Evolutionary conservation across 148 eudicot species (phyloP).

Genomic region (Selenicereus undatus): DNA sequence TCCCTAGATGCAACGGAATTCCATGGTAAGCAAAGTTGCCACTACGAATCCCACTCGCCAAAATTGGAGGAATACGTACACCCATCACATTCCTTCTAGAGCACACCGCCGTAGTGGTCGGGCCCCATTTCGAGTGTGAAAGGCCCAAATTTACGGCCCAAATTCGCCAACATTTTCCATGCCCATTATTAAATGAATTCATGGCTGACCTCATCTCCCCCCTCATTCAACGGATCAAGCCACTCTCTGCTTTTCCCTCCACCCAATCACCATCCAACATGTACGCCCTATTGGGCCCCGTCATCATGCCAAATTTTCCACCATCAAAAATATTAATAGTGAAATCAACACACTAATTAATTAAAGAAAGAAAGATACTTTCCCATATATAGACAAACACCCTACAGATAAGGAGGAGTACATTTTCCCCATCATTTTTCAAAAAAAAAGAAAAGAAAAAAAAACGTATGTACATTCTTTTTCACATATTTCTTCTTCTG

Average conservation of each 20-base stretch:
- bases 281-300: conserved; percentile 20
- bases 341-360: background rate
- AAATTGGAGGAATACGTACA: conserved; percentile 2
- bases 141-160: conserved; percentile 32
- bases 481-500: conserved; percentile 2
- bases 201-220: conserved; percentile 18
- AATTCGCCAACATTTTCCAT: background rate
- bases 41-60: conserved; percentile 17
- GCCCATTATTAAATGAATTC: background rate
- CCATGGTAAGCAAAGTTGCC: conserved; percentile 5
- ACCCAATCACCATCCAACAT: conserved; percentile 15
- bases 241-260: conserved; percentile 10
- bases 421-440: background rate
- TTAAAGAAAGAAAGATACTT: background rate
- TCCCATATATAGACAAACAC: conserved; percentile 19
- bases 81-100: conserved; percentile 20
- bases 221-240: conserved; percentile 28
- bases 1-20: background rate
- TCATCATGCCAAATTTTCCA: background rate
- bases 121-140: conserved; percentile 12
- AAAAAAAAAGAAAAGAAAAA: background rate
- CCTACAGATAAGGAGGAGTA: conserved; percentile 14
- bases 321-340: background rate
- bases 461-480: conserved; percentile 25
- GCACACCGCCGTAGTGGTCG: conserved; percentile 1